Conservation (phyloP, 2,329 filamentous ascomycete genomes). For the Acrodontium crateriforme region DNA sequence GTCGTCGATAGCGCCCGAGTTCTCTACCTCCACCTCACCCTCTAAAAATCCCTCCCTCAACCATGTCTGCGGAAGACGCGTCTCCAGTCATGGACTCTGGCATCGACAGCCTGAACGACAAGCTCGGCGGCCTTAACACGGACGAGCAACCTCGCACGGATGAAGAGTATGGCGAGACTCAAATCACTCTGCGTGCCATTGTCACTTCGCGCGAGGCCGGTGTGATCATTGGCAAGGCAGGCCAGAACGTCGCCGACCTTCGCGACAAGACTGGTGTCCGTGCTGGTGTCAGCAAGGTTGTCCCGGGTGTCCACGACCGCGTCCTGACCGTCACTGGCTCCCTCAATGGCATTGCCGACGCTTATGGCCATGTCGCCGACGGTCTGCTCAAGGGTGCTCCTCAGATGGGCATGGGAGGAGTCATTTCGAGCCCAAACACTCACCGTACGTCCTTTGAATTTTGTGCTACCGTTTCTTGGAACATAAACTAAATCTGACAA, state of each 20-base stretch:
- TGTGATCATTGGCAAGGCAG: slow-evolving; percentile 96
- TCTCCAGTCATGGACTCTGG: slow-evolving; percentile 15
- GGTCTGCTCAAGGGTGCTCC: slow-evolving; percentile 86
- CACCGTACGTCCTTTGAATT: slow-evolving; percentile 57
- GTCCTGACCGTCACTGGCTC: slow-evolving; percentile 90
- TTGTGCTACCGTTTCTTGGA: too few relatives aligned
- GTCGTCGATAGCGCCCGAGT: too few relatives aligned
- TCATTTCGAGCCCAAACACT: slow-evolving; percentile 75
- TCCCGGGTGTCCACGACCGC: slow-evolving; percentile 91
- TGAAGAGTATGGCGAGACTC: slow-evolving; percentile 86
- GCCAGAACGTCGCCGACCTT: slow-evolving; percentile 94
- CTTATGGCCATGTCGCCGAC: slow-evolving; percentile 85
- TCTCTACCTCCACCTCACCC: too few relatives aligned
- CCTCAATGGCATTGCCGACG: slow-evolving; percentile 76
- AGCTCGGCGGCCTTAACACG: slow-evolving; percentile 28
- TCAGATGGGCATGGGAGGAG: slow-evolving; percentile 88
- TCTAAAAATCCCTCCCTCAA: too few relatives aligned
- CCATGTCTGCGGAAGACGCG: slow-evolving; percentile 19
- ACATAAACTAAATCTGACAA: too few relatives aligned
- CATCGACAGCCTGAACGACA: slow-evolving; percentile 25
- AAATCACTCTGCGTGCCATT: slow-evolving; percentile 89
- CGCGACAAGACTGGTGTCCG: slow-evolving; percentile 96
- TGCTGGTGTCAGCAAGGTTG: slow-evolving; percentile 96
- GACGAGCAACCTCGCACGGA: slow-evolving; percentile 80
- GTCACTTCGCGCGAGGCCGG: slow-evolving; percentile 98